phyloP scores from a whole-genome alignment of 1,284 basidiomycete genomes.

The Cryptococcus jaspeensis region DNA sequence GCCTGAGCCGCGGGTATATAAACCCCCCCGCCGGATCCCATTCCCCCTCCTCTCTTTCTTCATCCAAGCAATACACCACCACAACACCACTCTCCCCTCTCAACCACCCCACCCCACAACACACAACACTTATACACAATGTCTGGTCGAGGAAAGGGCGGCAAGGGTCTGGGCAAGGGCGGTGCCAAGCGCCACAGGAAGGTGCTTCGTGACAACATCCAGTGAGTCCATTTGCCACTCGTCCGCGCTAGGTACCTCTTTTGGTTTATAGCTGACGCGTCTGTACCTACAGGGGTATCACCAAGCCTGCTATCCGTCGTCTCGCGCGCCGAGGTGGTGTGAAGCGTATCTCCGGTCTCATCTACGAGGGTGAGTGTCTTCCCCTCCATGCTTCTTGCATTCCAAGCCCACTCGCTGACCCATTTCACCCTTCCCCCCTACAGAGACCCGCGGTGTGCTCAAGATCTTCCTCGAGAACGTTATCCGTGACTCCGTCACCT shows the following conservation, averaged over 20 bases:
- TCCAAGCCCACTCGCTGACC: background rate
- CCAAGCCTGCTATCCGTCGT: slow-evolving; percentile 86
- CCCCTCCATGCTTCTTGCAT: background rate
- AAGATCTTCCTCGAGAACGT: slow-evolving; percentile 67
- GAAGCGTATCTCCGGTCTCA: slow-evolving; percentile 83
- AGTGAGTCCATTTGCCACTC: slow-evolving; percentile 40
- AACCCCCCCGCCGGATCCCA: background rate
- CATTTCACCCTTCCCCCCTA: background rate
- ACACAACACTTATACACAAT: slow-evolving; percentile 49
- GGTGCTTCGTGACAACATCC: slow-evolving; percentile 77
- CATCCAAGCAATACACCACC: background rate
- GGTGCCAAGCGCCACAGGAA: slow-evolving; percentile 85
- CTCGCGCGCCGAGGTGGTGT: slow-evolving; percentile 91
- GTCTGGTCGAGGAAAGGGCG: slow-evolving; percentile 73
- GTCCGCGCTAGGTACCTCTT: background rate
- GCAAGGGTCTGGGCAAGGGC: slow-evolving; percentile 68
- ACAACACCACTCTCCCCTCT: background rate
- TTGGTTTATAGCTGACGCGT: background rate
- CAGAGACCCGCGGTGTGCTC: slow-evolving; percentile 77
- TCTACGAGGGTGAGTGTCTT: slow-evolving; percentile 64
- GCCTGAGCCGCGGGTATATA: background rate
- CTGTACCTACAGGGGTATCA: slow-evolving; percentile 57
- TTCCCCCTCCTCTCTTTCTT: background rate
- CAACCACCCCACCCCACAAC: slow-evolving; percentile 6
- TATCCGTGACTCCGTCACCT: slow-evolving; percentile 79